Evolutionary conservation across 306 rosid genomes (phyloP).

Genomic region (Cucurbita pepo): DNA sequence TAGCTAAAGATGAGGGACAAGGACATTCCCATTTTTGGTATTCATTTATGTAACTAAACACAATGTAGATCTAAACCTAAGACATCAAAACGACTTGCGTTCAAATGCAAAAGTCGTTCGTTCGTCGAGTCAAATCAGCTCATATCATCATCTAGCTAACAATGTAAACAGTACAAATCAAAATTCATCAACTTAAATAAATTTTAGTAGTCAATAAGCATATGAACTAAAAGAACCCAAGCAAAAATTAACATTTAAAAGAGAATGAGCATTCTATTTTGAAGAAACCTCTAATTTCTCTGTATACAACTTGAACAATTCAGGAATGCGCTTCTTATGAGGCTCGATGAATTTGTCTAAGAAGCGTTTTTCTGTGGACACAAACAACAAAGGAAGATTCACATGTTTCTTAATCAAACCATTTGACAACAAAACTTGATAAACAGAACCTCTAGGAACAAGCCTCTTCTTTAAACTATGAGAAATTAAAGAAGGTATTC

Average conservation of each 20-base stretch:
- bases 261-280: not conserved
- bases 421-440: constrained; percentile 10
- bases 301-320: constrained; percentile 14
- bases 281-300: not conserved
- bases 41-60: not conserved
- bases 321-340: constrained; percentile 4
- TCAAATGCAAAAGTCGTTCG: not conserved
- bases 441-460: constrained; percentile 25
- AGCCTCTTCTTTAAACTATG: constrained; percentile 27
- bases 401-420: constrained; percentile 11
- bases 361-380: not conserved
- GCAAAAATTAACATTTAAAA: too few relatives aligned
- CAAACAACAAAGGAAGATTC: not conserved
- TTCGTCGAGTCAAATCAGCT: not conserved
- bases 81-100: not conserved
- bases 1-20: not conserved
- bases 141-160: not conserved
- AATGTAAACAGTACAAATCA: not conserved
- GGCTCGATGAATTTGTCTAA: constrained; percentile 7
- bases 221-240: too few relatives aligned
- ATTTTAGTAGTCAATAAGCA: too few relatives aligned
- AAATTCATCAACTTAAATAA: not conserved
- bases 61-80: not conserved
- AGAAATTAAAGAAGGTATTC: not conserved
- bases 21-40: not conserved